Conservation (phyloP, 73 alveolate genomes). For the Paramecium octaurelia region DNA sequence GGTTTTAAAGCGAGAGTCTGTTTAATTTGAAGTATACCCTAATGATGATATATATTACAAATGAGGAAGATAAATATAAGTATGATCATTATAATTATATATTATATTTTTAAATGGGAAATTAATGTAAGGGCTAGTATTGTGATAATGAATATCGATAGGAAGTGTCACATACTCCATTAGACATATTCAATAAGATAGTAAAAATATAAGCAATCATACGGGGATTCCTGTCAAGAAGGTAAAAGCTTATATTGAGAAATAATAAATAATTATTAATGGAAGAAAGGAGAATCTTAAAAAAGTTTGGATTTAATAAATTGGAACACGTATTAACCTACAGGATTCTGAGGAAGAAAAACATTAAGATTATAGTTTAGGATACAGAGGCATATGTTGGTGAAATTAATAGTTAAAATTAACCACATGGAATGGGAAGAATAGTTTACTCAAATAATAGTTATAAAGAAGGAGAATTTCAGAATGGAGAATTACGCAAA, state of each 20-base stretch:
- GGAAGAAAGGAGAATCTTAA: background rate
- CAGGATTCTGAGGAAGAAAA: background rate
- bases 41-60: background rate
- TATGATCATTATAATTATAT: background rate
- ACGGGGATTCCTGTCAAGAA: slow-evolving; percentile 1
- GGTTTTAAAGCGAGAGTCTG: background rate
- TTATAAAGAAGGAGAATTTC: slow-evolving; percentile 17
- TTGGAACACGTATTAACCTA: background rate
- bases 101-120: background rate
- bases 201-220: background rate
- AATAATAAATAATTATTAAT: background rate
- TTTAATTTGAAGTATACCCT: background rate
- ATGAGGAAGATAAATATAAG: background rate
- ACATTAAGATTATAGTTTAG: background rate
- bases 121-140: background rate
- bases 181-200: background rate
- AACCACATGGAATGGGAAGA: background rate
- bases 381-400: background rate
- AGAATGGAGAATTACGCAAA: background rate
- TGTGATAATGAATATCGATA: background rate
- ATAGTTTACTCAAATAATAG: background rate
- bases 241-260: background rate
- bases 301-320: background rate
- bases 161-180: background rate
- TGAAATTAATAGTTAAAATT: background rate